Conservation (phyloP, 2,329 filamentous ascomycete genomes). For the Ophiognomonia clavigignenti-juglandacearum region DNA sequence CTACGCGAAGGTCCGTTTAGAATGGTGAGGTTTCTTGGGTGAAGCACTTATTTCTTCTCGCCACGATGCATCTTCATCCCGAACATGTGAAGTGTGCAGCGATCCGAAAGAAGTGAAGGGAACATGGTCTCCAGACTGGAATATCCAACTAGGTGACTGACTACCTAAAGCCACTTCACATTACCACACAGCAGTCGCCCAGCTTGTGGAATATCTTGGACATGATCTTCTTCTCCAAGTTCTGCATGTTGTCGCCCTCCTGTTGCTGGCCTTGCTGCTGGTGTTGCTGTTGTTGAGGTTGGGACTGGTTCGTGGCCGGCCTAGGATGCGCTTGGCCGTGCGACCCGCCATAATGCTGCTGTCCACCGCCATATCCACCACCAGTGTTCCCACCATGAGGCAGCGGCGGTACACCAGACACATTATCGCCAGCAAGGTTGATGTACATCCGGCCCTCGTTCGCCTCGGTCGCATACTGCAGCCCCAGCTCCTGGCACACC, state of each 20-base stretch:
- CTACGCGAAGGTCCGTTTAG: too few species aligned
- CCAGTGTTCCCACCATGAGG: slow-evolving; percentile 44
- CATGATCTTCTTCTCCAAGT: slow-evolving; percentile 56
- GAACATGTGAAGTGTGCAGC: too few species aligned
- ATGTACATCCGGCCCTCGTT: slow-evolving; percentile 89
- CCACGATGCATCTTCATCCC: too few species aligned
- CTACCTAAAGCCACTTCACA: slow-evolving; percentile 46
- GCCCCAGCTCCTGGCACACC: slow-evolving; percentile 74
- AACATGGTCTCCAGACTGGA: too few species aligned
- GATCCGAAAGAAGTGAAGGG: too few species aligned
- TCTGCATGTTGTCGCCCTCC: slow-evolving; percentile 50
- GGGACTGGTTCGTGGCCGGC: slow-evolving; percentile 29
- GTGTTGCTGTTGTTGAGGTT: slow-evolving; percentile 35
- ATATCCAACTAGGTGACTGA: too few species aligned
- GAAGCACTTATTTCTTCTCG: too few species aligned
- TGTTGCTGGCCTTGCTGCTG: too few species aligned
- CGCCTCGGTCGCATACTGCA: slow-evolving; percentile 80
- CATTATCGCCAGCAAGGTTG: slow-evolving; percentile 71
- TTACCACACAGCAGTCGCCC: slow-evolving; percentile 53
- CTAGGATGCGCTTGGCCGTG: slow-evolving; percentile 35
- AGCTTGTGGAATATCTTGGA: slow-evolving; percentile 59
- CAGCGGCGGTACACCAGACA: slow-evolving; percentile 35
- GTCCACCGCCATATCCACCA: slow-evolving; percentile 29
- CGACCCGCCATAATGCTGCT: slow-evolving; percentile 34
- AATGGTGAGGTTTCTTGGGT: too few species aligned